Evolutionary conservation across 176 grass and related monocot genomes (phyloP), one percentile per base, ranked within the genome.

Genomic region (Bolboschoenus planiculmis): DNA sequence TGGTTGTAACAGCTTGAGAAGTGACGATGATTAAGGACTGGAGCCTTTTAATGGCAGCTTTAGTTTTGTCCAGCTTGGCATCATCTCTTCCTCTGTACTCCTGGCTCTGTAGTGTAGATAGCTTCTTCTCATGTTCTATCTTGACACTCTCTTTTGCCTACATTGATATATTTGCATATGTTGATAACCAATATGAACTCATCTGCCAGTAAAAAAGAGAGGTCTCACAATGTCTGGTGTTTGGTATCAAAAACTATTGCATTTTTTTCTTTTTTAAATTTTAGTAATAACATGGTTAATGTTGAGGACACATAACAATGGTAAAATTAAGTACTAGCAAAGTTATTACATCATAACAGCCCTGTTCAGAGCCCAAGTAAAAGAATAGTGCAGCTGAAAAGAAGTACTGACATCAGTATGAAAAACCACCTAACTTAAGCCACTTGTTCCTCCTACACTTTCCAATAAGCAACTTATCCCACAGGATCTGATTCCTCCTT

Each of bases 111-210:
- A 99, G 78, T 58, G 89, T 85, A 53, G 97, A 99, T 29, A 99
- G 91, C 70, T 99, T 99, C 85, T 96, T 99, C 78, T 93, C 93
- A 78, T 99, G 97, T 65, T 91, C 91, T 80, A 99, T 93, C 91
- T 93, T 99, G 60, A 93, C 85, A 18, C 75, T 90, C 88, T 99
- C 97, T 86, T 93, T 95, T 57, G 93, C 87, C 97, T 99, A 87
- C 77, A 87, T 20, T 35, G 46, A 48, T 24, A 90, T 70, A 31
- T 61, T 81, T 11, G 23, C 51, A 71, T 13, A 77, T 33, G 47
- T 18, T 77, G 5, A 76, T 31, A 20, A 53, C 47, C 46, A 44
- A 77, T 53, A 77, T 77, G 24, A 77, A 51, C 51, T 34, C 34
- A 20, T 53, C 14, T 77, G 33, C 63, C 34, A 67, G 42, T 48